Conservation (phyloP, 129 eudicot species). For the Erigeron canadensis region DNA sequence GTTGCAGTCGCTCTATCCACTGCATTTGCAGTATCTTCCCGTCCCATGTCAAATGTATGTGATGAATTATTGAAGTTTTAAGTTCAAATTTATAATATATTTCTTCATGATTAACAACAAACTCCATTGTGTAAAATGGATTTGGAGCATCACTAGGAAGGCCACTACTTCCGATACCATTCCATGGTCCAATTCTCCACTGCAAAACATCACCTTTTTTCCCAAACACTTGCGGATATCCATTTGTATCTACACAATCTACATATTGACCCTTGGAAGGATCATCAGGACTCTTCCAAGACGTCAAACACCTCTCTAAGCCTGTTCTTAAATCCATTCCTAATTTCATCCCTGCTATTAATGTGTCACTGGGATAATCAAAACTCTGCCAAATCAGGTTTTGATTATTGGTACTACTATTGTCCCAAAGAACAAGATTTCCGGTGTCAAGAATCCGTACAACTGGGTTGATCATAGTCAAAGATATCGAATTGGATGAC, state of each 20-base stretch:
- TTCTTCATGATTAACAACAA: constrained; percentile 27
- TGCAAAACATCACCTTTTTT: neutral
- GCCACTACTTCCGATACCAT: constrained; percentile 39
- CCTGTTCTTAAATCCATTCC: constrained; percentile 30
- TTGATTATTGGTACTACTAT: neutral
- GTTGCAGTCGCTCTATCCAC: constrained; percentile 10
- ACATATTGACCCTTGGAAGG: constrained; percentile 26
- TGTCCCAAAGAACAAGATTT: constrained; percentile 32
- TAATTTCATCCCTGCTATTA: constrained; percentile 35
- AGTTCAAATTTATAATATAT: constrained; percentile 23
- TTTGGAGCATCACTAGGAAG: neutral
- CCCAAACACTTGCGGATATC: constrained; percentile 30
- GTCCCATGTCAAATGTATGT: neutral
- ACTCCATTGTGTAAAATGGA: neutral
- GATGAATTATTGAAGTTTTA: neutral
- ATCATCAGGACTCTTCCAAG: constrained; percentile 38
- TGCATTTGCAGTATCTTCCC: neutral
- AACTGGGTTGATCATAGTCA: neutral
- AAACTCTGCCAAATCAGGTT: constrained; percentile 42
- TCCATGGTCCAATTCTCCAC: constrained; percentile 45
- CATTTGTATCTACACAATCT: constrained; percentile 19
- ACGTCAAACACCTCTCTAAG: constrained; percentile 4
- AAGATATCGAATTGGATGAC: constrained; percentile 14
- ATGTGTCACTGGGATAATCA: constrained; percentile 33
- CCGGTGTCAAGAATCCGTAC: constrained; percentile 32